Evolutionary conservation across 306 rosid species (phyloP).

Genomic region (Fragaria iinumae): DNA sequence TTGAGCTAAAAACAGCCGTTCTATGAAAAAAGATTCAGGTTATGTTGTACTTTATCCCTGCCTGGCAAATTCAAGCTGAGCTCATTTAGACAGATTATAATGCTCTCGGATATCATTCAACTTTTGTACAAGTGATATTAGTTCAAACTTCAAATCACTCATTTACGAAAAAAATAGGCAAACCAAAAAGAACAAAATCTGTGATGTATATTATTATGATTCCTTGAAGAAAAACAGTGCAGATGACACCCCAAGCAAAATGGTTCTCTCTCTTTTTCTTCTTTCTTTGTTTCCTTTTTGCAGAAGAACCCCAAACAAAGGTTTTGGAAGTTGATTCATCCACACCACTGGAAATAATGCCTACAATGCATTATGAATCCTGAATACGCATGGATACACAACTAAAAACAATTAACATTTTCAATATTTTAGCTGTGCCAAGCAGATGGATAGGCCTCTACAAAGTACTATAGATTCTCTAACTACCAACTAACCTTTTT

Average conservation of each 20-base stretch:
- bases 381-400: not conserved
- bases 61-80: not conserved
- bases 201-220: not conserved
- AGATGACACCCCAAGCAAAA: not conserved
- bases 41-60: not conserved
- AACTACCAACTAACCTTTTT: slow-evolving; percentile 8
- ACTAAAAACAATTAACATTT: not conserved
- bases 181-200: not conserved
- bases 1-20: not conserved
- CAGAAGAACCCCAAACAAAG: not conserved
- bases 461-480: not conserved
- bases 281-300: not conserved
- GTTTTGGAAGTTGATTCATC: not conserved
- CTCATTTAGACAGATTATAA: not conserved
- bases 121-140: not conserved
- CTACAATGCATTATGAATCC: not conserved
- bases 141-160: not conserved
- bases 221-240: not conserved
- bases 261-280: not conserved
- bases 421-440: not conserved
- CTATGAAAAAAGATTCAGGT: not conserved
- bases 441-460: not conserved
- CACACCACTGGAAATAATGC: not conserved
- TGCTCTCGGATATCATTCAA: not conserved
- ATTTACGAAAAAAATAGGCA: not conserved